Percentiles rank a stretch among this genome's conserved stretches.
Conservation (phyloP, 1,284 basidiomycete genomes). For the Malassezia dermatis region DNA sequence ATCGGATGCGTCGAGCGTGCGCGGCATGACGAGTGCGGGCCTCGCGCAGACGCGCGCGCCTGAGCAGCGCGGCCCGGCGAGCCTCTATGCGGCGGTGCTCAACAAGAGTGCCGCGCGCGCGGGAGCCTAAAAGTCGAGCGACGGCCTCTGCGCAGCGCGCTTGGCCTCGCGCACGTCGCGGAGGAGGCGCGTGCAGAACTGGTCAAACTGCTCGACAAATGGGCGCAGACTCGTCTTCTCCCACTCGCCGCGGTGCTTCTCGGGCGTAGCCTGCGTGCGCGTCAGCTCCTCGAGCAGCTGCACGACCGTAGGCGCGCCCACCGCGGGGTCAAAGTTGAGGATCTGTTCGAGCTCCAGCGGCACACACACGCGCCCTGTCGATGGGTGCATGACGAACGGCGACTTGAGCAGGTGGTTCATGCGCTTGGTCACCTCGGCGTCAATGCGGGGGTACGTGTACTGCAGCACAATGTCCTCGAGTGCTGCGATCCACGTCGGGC, state of each 20-base stretch:
- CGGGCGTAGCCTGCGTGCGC: conserved; percentile 33
- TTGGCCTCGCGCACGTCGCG: conserved; percentile 33
- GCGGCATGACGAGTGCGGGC: conserved; percentile 11
- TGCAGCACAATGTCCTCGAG: conserved; percentile 77
- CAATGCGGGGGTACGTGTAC: conserved; percentile 91
- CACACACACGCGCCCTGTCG: conserved; percentile 88
- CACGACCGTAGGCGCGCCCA: conserved; percentile 68
- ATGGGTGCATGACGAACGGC: conserved; percentile 92
- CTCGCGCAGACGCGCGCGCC: conserved; percentile 1
- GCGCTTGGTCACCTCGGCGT: conserved; percentile 93
- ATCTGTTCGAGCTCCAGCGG: conserved; percentile 70
- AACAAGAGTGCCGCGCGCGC: conserved; percentile 10
- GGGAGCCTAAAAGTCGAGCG: conserved; percentile 9
- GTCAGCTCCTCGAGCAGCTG: conserved; percentile 68
- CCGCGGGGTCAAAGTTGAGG: conserved; percentile 73
- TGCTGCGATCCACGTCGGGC: conserved; percentile 33
- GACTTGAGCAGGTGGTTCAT: conserved; percentile 95
- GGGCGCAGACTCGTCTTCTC: conserved; percentile 60
- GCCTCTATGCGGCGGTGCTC: conserved; percentile 10
- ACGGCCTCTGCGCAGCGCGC: conserved; percentile 6
- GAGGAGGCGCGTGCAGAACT: conserved; percentile 55
- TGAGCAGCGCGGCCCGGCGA: conserved; percentile 8
- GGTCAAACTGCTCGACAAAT: conserved; percentile 81
- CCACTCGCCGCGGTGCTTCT: conserved; percentile 50
- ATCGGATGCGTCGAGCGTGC: not conserved